Percentiles rank a stretch among this genome's conserved stretches.
phyloP scores from a whole-genome alignment of 129 eudicot species.

The Lactuca saligna region DNA sequence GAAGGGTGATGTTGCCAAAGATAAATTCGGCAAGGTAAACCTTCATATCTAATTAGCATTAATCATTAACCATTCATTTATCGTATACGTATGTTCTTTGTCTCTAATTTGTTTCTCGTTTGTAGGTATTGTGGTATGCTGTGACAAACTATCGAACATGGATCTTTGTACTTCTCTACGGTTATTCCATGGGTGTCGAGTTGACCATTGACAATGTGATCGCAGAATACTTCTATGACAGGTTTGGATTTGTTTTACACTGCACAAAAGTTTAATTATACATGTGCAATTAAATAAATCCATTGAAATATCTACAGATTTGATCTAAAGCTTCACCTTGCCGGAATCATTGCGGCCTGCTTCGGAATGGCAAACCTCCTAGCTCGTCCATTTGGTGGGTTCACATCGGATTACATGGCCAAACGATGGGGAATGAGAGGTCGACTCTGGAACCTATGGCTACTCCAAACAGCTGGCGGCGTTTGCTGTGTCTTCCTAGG shows the following conservation, averaged over 20 bases:
- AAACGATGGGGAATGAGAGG: slow-evolving; percentile 71
- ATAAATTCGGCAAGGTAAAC: slow-evolving; percentile 51
- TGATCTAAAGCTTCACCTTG: slow-evolving; percentile 62
- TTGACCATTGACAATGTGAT: neutral
- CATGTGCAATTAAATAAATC: too few species aligned
- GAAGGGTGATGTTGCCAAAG: slow-evolving; percentile 21
- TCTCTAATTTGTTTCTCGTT: neutral
- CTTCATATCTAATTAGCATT: neutral
- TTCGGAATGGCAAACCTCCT: slow-evolving; percentile 75
- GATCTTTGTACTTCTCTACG: neutral
- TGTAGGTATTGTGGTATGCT: neutral
- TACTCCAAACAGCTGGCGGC: slow-evolving; percentile 69
- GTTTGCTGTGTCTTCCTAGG: slow-evolving; percentile 64
- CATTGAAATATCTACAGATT: slow-evolving; percentile 34
- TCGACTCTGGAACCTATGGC: slow-evolving; percentile 77
- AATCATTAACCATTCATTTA: too few species aligned
- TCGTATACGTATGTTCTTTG: too few species aligned
- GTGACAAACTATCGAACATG: neutral
- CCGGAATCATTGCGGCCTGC: slow-evolving; percentile 65
- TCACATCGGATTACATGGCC: slow-evolving; percentile 53
- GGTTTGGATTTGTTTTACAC: slow-evolving; percentile 27
- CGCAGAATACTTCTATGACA: neutral
- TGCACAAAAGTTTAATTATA: neutral
- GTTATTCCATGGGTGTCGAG: neutral
- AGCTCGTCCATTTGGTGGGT: slow-evolving; percentile 72